phyloP scores from a whole-genome alignment of 1,284 basidiomycete species.

The Amylostereum areolatum region DNA sequence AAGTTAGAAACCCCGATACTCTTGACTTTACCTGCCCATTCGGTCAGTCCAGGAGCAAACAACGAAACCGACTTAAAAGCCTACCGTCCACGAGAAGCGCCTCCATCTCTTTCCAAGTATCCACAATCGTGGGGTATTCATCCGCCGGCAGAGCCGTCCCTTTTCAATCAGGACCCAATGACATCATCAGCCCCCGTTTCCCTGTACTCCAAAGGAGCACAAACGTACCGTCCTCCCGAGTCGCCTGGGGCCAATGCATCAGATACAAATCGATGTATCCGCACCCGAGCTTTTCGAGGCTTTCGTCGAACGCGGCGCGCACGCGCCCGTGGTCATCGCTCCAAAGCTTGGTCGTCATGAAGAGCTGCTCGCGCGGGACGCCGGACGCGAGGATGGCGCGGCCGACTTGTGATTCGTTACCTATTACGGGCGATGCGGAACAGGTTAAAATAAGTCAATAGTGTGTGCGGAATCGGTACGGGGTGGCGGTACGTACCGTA shows the following conservation, averaged over 20 bases:
- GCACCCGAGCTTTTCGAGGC: constrained; percentile 48
- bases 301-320: constrained; percentile 45
- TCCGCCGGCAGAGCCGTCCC: constrained; percentile 26
- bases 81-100: constrained; percentile 39
- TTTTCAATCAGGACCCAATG: too few species aligned
- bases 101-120: constrained; percentile 62
- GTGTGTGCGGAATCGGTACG: constrained; percentile 5
- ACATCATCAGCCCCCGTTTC: too few species aligned
- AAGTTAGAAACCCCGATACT: constrained; percentile 49
- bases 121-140: constrained; percentile 38
- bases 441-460: background rate
- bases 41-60: background rate
- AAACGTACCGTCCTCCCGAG: constrained; percentile 11
- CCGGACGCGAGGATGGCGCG: constrained; percentile 41
- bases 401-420: constrained; percentile 47
- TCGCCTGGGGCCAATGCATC: constrained; percentile 48
- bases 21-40: constrained; percentile 31
- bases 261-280: constrained; percentile 71
- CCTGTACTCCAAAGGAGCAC: background rate
- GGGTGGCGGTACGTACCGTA: constrained; percentile 10
- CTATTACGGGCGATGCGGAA: constrained; percentile 20
- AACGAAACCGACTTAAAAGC: background rate
- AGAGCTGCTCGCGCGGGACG: constrained; percentile 42
- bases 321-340: constrained; percentile 38
- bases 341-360: constrained; percentile 42